Evolutionary conservation across 148 eudicot genomes (phyloP), one percentile per base, ranked within the genome.

Genomic region (Nepenthes gracilis): DNA sequence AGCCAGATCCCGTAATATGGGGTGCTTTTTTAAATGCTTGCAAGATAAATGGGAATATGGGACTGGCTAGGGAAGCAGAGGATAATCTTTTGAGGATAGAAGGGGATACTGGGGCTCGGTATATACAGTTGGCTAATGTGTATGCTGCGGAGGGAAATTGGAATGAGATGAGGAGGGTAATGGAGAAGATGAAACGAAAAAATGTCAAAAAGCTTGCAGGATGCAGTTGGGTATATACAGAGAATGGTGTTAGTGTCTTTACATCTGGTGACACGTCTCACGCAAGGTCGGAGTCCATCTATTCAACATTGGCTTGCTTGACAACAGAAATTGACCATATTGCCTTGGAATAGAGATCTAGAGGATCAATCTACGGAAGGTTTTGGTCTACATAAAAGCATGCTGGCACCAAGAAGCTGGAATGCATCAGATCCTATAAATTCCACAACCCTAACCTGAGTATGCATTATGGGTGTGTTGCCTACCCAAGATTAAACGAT

Each of bases 1-100:
- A 78, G 67, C 70, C 72, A 12, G 94, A 92, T 70, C 80, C 71
- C 45, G 76, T 77, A 15, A 64, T 84, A 55, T 58, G 82, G 63
- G 90, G 98, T 11, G 81, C 96, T 33, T 88, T 85, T 61, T 52
- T 88, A 47, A 85, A 84, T 71, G 96, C 94, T 37, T 92, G 98
- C 62, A 82, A 70, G 72, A 65, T 74, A 55, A 85, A 77, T 9
- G 73, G 72, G 38, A 85, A 85, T 66, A 67, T 70, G 6, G 81
- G 65, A 38, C 69, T 83, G 43, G 91, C 88, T 34, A 76, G 70
- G 64, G 81, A 80, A 57, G 88, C 74, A 7, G 91, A 88, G 74
- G 79, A 80, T 59, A 80, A 67, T 69, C 56, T 88, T 34, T 36
- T 85, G 71, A 73, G 65, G 55, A 70, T 85, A 5, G 98, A 83